Percentiles rank a stretch among this genome's conserved stretches.
Evolutionary conservation across 805 yeast species (phyloP).

Genomic region (Candida montana): DNA sequence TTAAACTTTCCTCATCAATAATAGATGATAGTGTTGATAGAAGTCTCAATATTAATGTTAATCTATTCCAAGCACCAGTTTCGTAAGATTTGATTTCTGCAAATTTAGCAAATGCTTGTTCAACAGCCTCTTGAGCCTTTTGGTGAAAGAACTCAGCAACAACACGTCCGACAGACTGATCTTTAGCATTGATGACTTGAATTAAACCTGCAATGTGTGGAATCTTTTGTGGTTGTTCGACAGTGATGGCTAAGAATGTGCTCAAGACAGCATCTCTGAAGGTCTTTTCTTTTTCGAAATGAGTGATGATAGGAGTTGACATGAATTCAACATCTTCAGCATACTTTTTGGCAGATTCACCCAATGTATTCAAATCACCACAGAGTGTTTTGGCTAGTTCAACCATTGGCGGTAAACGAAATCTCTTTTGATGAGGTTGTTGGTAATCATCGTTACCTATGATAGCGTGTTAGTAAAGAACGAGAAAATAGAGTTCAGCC

Average conservation of each 20-base stretch:
- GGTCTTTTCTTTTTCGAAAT: constrained; percentile 56
- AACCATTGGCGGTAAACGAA: constrained; percentile 38
- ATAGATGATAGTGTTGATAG: constrained; percentile 63
- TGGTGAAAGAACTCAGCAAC: constrained; percentile 66
- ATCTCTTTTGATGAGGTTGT: constrained; percentile 21
- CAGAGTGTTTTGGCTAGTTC: constrained; percentile 43
- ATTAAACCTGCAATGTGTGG: constrained; percentile 65
- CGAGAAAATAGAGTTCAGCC: neutral
- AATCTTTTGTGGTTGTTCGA: constrained; percentile 90
- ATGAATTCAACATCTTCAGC: constrained; percentile 62
- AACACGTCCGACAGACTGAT: constrained; percentile 60
- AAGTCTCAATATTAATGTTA: constrained; percentile 69
- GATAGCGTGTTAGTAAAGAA: constrained; percentile 2
- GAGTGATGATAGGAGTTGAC: constrained; percentile 59
- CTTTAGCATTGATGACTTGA: constrained; percentile 58
- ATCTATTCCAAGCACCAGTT: constrained; percentile 60
- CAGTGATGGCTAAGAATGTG: constrained; percentile 61
- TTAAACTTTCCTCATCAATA: constrained; percentile 43
- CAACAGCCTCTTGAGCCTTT: constrained; percentile 52
- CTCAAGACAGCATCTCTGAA: constrained; percentile 54
- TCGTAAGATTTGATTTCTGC: constrained; percentile 29
- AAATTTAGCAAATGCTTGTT: constrained; percentile 26
- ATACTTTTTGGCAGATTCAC: constrained; percentile 46
- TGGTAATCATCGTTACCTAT: constrained; percentile 20
- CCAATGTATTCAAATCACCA: constrained; percentile 50